Evolutionary conservation across 2,329 filamentous ascomycete genomes (phyloP).

Genomic region (Pestalotiopsis sp.): DNA sequence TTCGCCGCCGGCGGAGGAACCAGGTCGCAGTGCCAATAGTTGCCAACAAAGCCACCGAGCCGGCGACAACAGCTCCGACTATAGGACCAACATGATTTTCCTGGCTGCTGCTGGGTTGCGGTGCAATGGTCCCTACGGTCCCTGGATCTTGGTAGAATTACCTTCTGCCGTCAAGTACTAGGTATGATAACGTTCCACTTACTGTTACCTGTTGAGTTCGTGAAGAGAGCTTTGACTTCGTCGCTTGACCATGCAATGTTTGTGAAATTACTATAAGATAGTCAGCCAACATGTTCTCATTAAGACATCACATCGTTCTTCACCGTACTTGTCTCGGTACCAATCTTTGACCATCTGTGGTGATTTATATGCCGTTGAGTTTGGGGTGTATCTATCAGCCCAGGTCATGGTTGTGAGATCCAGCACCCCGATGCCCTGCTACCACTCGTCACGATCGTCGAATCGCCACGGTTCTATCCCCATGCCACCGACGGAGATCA

Average conservation of each 20-base stretch:
- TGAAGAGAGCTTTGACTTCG: not conserved
- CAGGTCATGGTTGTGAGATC: slow-evolving; percentile 2
- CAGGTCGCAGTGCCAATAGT: not conserved
- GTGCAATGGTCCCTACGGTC: not conserved
- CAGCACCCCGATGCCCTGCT: not conserved
- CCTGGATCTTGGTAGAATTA: not conserved
- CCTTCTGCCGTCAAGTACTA: not conserved
- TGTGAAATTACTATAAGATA: not conserved
- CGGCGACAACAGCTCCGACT: not conserved
- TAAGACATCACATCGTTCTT: not conserved
- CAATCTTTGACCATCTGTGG: not conserved
- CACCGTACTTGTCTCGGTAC: not conserved
- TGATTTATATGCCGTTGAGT: not conserved
- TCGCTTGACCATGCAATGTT: not conserved
- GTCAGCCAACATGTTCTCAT: not conserved
- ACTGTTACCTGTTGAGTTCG: not conserved
- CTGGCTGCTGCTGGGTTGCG: not conserved
- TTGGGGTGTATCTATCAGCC: not conserved
- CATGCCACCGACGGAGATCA: not conserved
- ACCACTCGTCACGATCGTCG: not conserved
- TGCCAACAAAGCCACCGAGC: not conserved
- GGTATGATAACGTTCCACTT: not conserved
- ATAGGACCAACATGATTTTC: not conserved
- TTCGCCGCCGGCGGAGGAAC: not conserved
- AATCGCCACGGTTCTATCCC: not conserved